phyloP scores from a whole-genome alignment of 768 basidiomycete species.

The Phlebiopsis gigantea region DNA sequence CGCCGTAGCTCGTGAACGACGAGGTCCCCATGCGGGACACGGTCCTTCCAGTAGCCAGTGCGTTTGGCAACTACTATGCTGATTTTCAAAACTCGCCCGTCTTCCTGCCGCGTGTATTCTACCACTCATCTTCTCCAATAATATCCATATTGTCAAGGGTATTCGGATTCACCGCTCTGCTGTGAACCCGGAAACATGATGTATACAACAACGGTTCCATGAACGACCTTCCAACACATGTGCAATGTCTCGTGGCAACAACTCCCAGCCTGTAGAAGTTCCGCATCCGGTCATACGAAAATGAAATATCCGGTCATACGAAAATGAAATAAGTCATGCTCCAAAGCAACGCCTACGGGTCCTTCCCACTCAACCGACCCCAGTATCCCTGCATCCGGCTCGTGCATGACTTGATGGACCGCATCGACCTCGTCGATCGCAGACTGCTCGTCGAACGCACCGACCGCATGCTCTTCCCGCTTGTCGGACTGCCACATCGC shows the following conservation, averaged over 20 bases:
- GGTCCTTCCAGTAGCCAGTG: not conserved
- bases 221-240: too few species aligned
- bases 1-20: not conserved
- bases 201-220: too few species aligned
- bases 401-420: constrained; percentile 23
- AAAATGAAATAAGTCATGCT: too few species aligned
- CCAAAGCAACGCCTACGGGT: constrained; percentile 4
- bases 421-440: constrained; percentile 20
- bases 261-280: too few species aligned
- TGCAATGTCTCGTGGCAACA: too few species aligned
- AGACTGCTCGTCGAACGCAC: constrained; percentile 21
- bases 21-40: not conserved
- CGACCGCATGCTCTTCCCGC: constrained; percentile 19
- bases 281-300: too few species aligned
- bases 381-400: constrained; percentile 26
- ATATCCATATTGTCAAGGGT: too few species aligned
- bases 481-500: constrained; percentile 1
- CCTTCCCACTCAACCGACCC: constrained; percentile 17
- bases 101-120: not conserved
- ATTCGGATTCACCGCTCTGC: too few species aligned
- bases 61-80: not conserved
- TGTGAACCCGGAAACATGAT: too few species aligned
- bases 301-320: too few species aligned
- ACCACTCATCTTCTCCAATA: not conserved
- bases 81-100: not conserved